phyloP scores from a whole-genome alignment of 768 basidiomycete species.

The Boletellus ananas region DNA sequence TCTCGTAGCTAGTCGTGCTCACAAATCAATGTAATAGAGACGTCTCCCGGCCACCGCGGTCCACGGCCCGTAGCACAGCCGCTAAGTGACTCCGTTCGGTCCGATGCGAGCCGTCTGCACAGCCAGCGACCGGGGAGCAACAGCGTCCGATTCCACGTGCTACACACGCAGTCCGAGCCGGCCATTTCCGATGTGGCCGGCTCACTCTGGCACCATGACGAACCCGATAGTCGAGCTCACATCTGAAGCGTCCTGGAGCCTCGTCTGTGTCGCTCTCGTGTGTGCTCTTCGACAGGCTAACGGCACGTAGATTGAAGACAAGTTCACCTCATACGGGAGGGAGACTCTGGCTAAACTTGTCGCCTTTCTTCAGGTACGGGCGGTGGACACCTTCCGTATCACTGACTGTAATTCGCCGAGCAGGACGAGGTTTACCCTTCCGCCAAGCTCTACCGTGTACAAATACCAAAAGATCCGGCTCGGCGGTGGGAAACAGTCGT shows the following conservation, averaged over 20 bases:
- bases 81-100: too few relatives aligned
- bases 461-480: conserved; percentile 71
- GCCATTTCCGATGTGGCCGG: neutral
- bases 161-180: too few relatives aligned
- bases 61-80: too few relatives aligned
- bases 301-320: conserved; percentile 70
- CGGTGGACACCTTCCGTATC: neutral
- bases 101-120: too few relatives aligned
- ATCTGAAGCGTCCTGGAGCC: conserved; percentile 82
- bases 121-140: neutral
- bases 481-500: conserved; percentile 83
- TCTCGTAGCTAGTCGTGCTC: conserved; percentile 5
- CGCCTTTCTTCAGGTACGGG: conserved; percentile 72
- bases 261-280: conserved; percentile 46
- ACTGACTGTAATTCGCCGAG: neutral
- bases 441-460: conserved; percentile 68
- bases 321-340: conserved; percentile 88
- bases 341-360: conserved; percentile 82
- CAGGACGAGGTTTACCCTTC: conserved; percentile 90
- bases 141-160: conserved; percentile 8
- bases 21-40: conserved; percentile 9
- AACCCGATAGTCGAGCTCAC: conserved; percentile 71
- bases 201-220: conserved; percentile 38
- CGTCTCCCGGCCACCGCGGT: neutral
- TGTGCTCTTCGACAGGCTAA: conserved; percentile 2